phyloP scores from a whole-genome alignment of 2,329 filamentous ascomycete species.

The Claviceps lovelessii region DNA sequence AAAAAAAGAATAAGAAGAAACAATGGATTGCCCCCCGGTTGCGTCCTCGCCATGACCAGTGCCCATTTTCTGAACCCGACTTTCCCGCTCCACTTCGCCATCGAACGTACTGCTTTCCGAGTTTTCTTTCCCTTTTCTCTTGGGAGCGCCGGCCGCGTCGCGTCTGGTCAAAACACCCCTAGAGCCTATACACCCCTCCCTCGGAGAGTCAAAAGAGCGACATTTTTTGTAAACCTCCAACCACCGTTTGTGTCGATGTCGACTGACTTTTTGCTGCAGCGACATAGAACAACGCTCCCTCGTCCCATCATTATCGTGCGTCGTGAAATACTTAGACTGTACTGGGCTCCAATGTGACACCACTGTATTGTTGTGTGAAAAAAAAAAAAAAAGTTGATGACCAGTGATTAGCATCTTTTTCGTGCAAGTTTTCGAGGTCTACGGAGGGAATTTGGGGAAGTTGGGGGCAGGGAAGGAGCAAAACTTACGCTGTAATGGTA shows the following conservation, averaged over 20 bases:
- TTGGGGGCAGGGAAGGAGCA: not conserved
- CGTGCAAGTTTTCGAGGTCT: too few species aligned
- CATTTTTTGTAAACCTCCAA: not conserved
- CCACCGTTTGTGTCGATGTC: not conserved
- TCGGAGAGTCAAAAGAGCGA: not conserved
- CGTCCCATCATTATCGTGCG: conserved; percentile 3
- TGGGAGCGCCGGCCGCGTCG: conserved; percentile 1
- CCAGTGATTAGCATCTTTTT: too few species aligned
- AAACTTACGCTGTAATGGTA: conserved; percentile 54
- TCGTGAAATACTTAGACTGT: conserved; percentile 21
- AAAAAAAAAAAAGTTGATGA: too few species aligned
- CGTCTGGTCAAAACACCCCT: not conserved
- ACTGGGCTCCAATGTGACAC: conserved; percentile 40
- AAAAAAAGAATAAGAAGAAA: too few species aligned
- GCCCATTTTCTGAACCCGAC: not conserved
- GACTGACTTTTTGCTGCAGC: not conserved
- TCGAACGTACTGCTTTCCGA: not conserved
- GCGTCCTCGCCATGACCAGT: not conserved
- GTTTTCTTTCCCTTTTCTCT: not conserved
- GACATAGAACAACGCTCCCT: conserved; percentile 1
- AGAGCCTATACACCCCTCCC: not conserved
- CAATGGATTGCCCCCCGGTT: not conserved
- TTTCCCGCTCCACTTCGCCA: not conserved
- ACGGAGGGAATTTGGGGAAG: too few species aligned
- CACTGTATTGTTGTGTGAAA: conserved; percentile 19